A percentile compares a stretch with the other conserved stretches of the same genome.
Evolutionary conservation across 1,284 basidiomycete genomes (phyloP).

Genomic region (Ustilago loliicola): DNA sequence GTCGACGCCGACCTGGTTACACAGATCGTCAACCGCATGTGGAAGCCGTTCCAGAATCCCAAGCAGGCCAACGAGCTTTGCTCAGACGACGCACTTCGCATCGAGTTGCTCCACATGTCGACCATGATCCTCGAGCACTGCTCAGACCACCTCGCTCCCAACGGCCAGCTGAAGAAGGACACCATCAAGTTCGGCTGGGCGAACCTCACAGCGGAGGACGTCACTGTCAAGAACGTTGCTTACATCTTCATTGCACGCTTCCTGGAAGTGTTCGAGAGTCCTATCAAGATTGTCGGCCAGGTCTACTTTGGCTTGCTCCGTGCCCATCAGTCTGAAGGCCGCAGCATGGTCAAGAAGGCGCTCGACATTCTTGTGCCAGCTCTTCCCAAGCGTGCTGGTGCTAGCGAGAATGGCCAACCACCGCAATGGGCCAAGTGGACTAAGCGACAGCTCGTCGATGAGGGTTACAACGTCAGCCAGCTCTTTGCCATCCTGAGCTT

Average conservation of each 20-base stretch:
- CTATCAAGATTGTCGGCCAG: slow-evolving; percentile 92
- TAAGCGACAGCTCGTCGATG: slow-evolving; percentile 88
- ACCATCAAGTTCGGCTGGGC: slow-evolving; percentile 96
- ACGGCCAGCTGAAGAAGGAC: slow-evolving; percentile 88
- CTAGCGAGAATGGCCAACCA: slow-evolving; percentile 73
- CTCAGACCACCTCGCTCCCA: slow-evolving; percentile 75
- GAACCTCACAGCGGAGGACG: slow-evolving; percentile 84
- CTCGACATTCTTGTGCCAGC: slow-evolving; percentile 90
- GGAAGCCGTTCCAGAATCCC: slow-evolving; percentile 80
- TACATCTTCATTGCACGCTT: slow-evolving; percentile 95
- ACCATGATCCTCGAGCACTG: slow-evolving; percentile 90
- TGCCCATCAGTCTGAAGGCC: slow-evolving; percentile 81
- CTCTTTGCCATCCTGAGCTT: slow-evolving; percentile 91
- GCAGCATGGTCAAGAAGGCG: slow-evolving; percentile 85
- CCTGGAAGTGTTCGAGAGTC: slow-evolving; percentile 90
- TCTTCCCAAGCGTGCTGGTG: slow-evolving; percentile 75
- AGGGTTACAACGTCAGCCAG: slow-evolving; percentile 83
- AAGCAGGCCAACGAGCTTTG: slow-evolving; percentile 71
- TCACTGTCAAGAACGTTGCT: slow-evolving; percentile 92
- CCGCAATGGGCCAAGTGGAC: slow-evolving; percentile 92
- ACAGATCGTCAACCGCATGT: slow-evolving; percentile 81
- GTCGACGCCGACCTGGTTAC: slow-evolving; percentile 80
- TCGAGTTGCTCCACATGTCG: slow-evolving; percentile 91
- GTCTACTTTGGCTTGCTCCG: slow-evolving; percentile 94
- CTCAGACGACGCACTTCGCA: slow-evolving; percentile 84